Evolutionary conservation across 306 rosid species (phyloP).

Genomic region (Parietaria judaica): DNA sequence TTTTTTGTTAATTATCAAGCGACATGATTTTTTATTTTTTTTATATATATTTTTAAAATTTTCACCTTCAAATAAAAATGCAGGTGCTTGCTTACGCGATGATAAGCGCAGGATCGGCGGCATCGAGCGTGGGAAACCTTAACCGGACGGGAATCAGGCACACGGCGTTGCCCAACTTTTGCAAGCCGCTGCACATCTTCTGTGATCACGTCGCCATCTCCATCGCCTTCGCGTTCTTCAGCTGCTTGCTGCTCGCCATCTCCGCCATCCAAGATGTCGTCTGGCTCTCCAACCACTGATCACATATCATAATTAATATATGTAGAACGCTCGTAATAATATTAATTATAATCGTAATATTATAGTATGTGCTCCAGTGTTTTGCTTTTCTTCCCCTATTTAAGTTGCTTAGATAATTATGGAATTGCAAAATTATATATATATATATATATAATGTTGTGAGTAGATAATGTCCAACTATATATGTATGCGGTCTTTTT

Average conservation of each 20-base stretch:
- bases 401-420: neutral
- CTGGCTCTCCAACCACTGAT: constrained; percentile 73
- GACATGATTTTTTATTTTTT: no score
- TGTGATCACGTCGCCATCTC: constrained; percentile 87
- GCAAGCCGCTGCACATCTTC: constrained; percentile 58
- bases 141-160: constrained; percentile 78
- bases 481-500: neutral
- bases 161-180: constrained; percentile 65
- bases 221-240: constrained; percentile 71
- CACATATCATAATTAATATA: no score
- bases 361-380: no score
- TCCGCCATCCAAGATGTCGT: constrained; percentile 63
- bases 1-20: no score
- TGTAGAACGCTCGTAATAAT: neutral
- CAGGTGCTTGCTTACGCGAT: constrained; percentile 81
- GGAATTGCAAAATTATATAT: neutral
- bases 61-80: neutral
- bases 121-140: constrained; percentile 77
- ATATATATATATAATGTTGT: neutral
- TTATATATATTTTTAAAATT: neutral
- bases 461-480: neutral
- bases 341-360: no score
- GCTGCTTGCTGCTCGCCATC: constrained; percentile 54
- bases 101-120: constrained; percentile 89
- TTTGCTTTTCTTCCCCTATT: neutral